phyloP scores from a whole-genome alignment of 2,329 filamentous ascomycete species.

The Paraphoma chrysanthemicola region DNA sequence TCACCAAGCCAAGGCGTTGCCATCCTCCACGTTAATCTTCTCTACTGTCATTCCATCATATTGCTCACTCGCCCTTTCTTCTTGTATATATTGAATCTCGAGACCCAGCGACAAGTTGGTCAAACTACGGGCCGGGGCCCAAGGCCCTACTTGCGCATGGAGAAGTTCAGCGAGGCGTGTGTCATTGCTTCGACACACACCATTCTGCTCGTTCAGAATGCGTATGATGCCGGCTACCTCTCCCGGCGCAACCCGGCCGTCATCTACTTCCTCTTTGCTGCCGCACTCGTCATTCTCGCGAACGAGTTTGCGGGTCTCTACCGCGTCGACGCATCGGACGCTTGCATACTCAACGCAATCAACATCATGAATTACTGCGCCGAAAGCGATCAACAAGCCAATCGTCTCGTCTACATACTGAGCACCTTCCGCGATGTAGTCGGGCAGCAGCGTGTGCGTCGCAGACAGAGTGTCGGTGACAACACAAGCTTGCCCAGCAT shows the following conservation, averaged over 20 bases:
- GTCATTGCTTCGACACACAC: constrained; percentile 52
- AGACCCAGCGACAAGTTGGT: constrained; percentile 46
- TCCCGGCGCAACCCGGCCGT: constrained; percentile 49
- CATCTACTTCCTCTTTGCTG: constrained; percentile 52
- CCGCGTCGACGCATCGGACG: constrained; percentile 40
- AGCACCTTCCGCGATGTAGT: constrained; percentile 49
- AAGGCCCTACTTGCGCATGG: constrained; percentile 52
- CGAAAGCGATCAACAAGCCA: constrained; percentile 50
- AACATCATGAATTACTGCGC: constrained; percentile 51
- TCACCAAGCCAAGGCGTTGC: constrained; percentile 62
- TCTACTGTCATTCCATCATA: constrained; percentile 69
- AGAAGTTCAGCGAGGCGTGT: constrained; percentile 54
- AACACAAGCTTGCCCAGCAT: constrained; percentile 39
- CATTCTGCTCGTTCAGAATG: constrained; percentile 49
- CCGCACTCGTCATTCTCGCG: constrained; percentile 48
- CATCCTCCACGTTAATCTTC: constrained; percentile 67
- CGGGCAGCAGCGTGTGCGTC: constrained; percentile 32
- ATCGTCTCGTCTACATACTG: constrained; percentile 47
- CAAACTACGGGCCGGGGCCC: constrained; percentile 33
- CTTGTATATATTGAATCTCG: constrained; percentile 61
- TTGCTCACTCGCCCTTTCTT: constrained; percentile 71
- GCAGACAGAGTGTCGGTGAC: constrained; percentile 32
- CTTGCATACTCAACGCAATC: constrained; percentile 47
- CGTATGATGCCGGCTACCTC: constrained; percentile 50
- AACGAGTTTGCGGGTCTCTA: constrained; percentile 51